Evolutionary conservation across 345 rosid species (phyloP).

Genomic region (Gossypium anomalum): DNA sequence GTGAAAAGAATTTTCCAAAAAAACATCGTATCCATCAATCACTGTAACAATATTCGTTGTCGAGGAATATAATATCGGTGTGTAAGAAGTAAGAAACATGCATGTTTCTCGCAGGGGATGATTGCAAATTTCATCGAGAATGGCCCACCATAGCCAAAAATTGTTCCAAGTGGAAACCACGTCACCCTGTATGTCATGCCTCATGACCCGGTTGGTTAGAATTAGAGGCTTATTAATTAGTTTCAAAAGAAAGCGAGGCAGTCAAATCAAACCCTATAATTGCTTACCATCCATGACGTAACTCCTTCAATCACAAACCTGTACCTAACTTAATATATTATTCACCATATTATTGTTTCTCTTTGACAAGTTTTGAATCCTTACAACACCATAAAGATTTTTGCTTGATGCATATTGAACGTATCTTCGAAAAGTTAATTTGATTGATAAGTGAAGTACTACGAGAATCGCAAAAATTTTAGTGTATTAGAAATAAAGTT

Average conservation of each 20-base stretch:
- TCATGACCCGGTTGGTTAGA: too few species aligned
- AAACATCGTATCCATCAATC: neutral
- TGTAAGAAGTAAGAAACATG: neutral
- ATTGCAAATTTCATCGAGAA: neutral
- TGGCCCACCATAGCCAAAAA: neutral
- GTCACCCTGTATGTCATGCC: neutral
- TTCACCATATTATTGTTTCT: too few species aligned
- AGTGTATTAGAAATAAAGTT: too few species aligned
- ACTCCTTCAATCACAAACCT: neutral
- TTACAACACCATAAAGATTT: too few species aligned
- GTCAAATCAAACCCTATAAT: neutral
- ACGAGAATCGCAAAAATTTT: too few species aligned
- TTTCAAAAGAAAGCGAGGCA: too few species aligned
- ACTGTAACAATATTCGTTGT: neutral
- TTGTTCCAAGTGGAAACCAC: constrained; percentile 5
- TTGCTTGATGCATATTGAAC: too few species aligned
- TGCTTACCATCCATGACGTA: neutral
- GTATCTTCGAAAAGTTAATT: too few species aligned
- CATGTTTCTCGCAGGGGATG: neutral
- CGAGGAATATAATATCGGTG: neutral
- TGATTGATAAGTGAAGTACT: too few species aligned
- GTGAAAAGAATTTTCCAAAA: neutral
- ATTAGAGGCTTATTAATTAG: too few species aligned
- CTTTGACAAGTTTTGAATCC: neutral
- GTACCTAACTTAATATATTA: neutral